Percentiles rank a stretch among this genome's conserved stretches.
Conservation (phyloP, 768 basidiomycete genomes). For the Russula brevipes region DNA sequence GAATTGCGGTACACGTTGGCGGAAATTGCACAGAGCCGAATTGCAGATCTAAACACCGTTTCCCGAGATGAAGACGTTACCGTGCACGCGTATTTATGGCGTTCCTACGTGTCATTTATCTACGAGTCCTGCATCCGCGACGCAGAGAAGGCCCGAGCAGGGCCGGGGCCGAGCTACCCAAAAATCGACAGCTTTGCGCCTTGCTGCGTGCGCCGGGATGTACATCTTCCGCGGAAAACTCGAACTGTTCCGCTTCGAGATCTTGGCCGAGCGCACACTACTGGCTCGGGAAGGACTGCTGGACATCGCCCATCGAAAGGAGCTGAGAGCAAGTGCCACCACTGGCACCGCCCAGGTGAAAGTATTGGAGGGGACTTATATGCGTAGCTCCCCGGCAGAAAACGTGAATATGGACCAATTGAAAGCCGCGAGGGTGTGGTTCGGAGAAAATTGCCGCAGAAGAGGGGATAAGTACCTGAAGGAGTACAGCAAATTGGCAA, state of each 20-base stretch:
- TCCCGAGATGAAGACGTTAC: constrained; percentile 4
- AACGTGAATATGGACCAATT: too few species aligned
- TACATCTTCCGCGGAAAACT: constrained; percentile 29
- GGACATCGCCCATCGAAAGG: too few species aligned
- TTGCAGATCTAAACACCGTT: constrained; percentile 17
- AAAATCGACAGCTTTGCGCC: constrained; percentile 30
- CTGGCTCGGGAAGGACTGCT: too few species aligned
- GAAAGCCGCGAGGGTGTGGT: too few species aligned
- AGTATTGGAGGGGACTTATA: too few species aligned
- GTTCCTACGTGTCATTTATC: constrained; percentile 27
- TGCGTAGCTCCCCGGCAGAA: too few species aligned
- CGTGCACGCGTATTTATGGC: constrained; percentile 25
- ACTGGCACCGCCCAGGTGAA: too few species aligned
- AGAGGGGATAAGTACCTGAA: too few species aligned
- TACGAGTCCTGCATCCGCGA: constrained; percentile 30
- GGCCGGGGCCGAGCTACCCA: too few species aligned
- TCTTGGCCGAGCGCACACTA: constrained; percentile 17
- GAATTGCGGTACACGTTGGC: constrained; percentile 34
- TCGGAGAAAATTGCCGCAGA: too few species aligned
- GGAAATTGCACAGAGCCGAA: constrained; percentile 30
- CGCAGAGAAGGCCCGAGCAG: constrained; percentile 26
- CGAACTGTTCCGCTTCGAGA: constrained; percentile 29
- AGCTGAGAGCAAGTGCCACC: too few species aligned
- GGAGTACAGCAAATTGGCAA: too few species aligned
- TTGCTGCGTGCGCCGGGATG: constrained; percentile 27